Evolutionary conservation across 2,329 filamentous ascomycete genomes (phyloP).

Genomic region (Fusarium haematococcum): DNA sequence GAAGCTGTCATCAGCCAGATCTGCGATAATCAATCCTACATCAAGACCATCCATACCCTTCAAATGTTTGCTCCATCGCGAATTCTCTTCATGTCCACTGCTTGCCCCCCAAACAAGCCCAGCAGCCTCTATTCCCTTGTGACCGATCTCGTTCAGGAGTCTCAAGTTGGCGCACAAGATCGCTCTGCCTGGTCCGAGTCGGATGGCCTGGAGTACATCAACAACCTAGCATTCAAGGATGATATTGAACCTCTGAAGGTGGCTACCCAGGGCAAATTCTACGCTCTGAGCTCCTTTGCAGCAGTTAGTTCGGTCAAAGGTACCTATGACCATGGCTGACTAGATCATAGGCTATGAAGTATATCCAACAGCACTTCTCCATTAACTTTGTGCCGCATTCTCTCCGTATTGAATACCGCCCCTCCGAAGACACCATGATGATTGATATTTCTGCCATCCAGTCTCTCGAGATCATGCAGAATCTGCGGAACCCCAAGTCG

Average conservation of each 20-base stretch:
- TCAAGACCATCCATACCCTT: constrained; percentile 88
- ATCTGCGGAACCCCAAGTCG: constrained; percentile 80
- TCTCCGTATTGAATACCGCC: constrained; percentile 86
- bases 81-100: constrained; percentile 81
- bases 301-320: constrained; percentile 68
- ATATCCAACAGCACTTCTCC: constrained; percentile 77
- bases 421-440: constrained; percentile 94
- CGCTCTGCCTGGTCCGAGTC: constrained; percentile 87
- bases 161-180: constrained; percentile 66
- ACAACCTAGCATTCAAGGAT: constrained; percentile 81
- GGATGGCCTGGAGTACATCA: constrained; percentile 80
- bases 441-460: constrained; percentile 90
- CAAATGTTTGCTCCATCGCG: constrained; percentile 82
- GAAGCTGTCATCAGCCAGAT: constrained; percentile 91
- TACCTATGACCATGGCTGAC: neutral
- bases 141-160: constrained; percentile 64
- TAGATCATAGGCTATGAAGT: constrained; percentile 76
- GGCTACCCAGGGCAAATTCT: constrained; percentile 84
- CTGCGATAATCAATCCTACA: constrained; percentile 92
- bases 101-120: constrained; percentile 71
- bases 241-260: constrained; percentile 86
- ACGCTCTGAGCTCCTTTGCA: constrained; percentile 85
- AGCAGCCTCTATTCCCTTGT: constrained; percentile 82
- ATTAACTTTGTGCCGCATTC: constrained; percentile 82
- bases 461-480: constrained; percentile 91